These are phyloP conservation scores for Lachnellula willkommii DNA, from an alignment of 2,329 filamentous ascomycete genomes.

Conservation along the genomic window DNA sequence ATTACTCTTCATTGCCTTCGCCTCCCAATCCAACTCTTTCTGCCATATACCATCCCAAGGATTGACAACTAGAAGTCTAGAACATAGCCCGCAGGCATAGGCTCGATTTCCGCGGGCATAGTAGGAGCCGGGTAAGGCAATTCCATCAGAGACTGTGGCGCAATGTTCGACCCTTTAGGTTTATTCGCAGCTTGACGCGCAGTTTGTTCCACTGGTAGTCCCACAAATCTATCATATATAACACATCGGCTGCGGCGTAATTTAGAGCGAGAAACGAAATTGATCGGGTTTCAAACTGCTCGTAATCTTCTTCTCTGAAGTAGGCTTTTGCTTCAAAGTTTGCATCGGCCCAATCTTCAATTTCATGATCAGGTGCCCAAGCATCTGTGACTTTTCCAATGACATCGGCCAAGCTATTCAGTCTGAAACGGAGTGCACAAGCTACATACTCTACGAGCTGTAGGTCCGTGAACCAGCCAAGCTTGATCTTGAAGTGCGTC, in stretches of 20 bases:
- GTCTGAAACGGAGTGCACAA: background rate
- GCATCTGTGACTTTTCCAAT: no score
- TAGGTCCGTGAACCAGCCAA: slow-evolving; percentile 44
- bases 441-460: slow-evolving; percentile 36
- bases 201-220: background rate
- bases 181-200: background rate
- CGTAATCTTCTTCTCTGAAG: background rate
- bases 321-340: background rate
- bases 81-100: no score
- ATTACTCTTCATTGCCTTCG: background rate
- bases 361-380: background rate
- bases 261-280: background rate
- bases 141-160: background rate
- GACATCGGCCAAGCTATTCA: background rate
- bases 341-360: background rate
- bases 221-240: background rate
- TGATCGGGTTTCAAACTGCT: background rate
- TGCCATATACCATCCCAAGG: background rate
- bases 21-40: background rate
- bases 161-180: background rate
- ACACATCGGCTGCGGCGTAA: background rate
- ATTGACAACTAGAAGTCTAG: no score
- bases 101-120: background rate
- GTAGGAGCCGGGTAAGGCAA: background rate
- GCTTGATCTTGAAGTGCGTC: slow-evolving; percentile 36